Evolutionary conservation across 805 yeast genomes (phyloP), one percentile per base, ranked within the genome.

Genomic region (Pichia gijzeniarum): DNA sequence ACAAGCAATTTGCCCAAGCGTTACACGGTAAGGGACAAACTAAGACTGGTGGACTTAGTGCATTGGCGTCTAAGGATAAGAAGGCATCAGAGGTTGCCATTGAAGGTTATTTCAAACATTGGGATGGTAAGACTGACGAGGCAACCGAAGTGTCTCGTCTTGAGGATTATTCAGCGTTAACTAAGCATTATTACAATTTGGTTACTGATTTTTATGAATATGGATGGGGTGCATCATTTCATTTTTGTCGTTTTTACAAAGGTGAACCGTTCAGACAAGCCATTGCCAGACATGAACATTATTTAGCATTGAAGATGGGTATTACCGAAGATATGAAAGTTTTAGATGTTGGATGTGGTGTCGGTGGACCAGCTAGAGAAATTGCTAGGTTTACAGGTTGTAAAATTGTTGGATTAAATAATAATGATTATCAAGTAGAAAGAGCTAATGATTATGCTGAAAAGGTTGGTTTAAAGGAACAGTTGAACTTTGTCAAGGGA

Each of bases 221-320:
- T 68, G 99, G 99, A 41, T 93, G 99, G 99, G 99, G 99, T 54
- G 77, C 96, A 16, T 87, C 96, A 14, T 93, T 93, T 87, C 99
- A 93, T 68, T 93, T 93, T 68, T 86, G 95, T 35, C 81, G 96
- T 59, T 93, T 83, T 72, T 91, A 87, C 73, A 75, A 73, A 62
- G 97, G 97, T 52, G 99, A 93, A 71, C 80, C 93, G 19, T 93
- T 93, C 72, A 71, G 78, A 60, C 98, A 91, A 68, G 95, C 97
- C 36, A 81, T 87, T 54, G 98, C 98, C 33, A 82, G 95, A 73
- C 99, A 91, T 67, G 99, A 91, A 72, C 98, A 93, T 70, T 93
- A 77, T 68, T 72, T 91, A 56, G 99, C 99, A 35, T 71, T 74
- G 66, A 82, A 85, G 71, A 89, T 90, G 77, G 85, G 85, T 51